Evolutionary conservation across 352 stramenopile genomes (phyloP), one percentile per base, ranked within the genome.

Genomic region (Paralagenidium karlingii): DNA sequence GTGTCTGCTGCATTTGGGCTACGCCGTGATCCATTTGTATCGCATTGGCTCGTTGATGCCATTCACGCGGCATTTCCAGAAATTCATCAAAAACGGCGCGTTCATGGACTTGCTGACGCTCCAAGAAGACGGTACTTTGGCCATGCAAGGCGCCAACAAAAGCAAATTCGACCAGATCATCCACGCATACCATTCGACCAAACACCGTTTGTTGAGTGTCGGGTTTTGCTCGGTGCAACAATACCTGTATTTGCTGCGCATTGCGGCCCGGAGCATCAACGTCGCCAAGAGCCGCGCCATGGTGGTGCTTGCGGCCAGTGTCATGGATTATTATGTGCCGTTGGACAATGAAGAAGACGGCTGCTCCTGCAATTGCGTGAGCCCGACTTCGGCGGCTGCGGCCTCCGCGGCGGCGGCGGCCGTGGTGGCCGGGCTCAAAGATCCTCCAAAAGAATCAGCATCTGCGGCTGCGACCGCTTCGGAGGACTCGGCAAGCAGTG

Each of bases 1-100:
- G 61, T 82, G 85, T 40, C 41, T 91, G 43, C 60, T 91, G 40
- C 64, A 78, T 21, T 45, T 82, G 10, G 74, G 74, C 12, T 91
- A 91, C 37, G 73, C 74, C 1, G 77, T 91, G 29, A 82, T 91
- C 37, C 88, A 86, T 38, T 41, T 91, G 31, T 64, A 85, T 42
- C 68, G 77, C 22, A 57, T 84, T 31, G 64, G 82, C 43, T 91
- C 77, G 40, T 53, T 85, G 34, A 63, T 71, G 45, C 77, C 77
- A 10, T 91, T 91, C 37, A 83, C 75, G 44, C 74, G 77, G 24
- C 74, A 91, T 39, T 88, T 91, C 43, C 66, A 84, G 34, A 74
- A 74, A 54, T 87, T 78, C 49, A 82, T 90, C 20, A 57, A 76
- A 39, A 81, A 81, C 24, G 76, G 71, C 36, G 69, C 67, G 29